Evolutionary conservation across 1,139 yeast genomes (phyloP).

Genomic region (Taiozyma onychis): DNA sequence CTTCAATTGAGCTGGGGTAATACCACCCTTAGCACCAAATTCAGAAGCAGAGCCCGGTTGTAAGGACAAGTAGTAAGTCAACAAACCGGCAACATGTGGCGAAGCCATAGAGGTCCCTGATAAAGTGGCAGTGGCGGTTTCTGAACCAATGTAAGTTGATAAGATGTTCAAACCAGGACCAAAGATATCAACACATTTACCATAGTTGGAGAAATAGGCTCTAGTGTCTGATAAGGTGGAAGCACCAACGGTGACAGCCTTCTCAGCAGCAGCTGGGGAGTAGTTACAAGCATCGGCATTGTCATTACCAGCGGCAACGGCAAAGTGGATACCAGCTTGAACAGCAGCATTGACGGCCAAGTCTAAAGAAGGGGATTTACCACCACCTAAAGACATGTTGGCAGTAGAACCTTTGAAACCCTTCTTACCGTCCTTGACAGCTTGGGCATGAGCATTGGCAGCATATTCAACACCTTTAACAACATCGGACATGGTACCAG

Average conservation of each 20-base stretch:
- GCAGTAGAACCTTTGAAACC: conserved; percentile 84
- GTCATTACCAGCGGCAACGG: conserved; percentile 89
- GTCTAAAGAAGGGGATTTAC: conserved; percentile 75
- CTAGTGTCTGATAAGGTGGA: conserved; percentile 68
- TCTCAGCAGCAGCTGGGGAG: conserved; percentile 76
- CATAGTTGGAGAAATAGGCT: conserved; percentile 80
- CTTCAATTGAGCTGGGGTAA: conserved; percentile 85
- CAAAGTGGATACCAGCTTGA: conserved; percentile 73
- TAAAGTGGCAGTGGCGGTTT: conserved; percentile 77
- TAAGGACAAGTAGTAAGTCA: conserved; percentile 83
- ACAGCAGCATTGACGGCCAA: conserved; percentile 82
- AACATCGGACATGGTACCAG: conserved; percentile 78
- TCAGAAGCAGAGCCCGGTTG: conserved; percentile 83
- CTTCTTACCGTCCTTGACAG: conserved; percentile 49
- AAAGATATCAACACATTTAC: conserved; percentile 78
- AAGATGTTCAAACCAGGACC: conserved; percentile 81
- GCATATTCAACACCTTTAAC: conserved; percentile 79
- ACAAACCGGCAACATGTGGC: conserved; percentile 91
- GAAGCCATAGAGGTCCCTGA: conserved; percentile 99
- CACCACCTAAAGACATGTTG: conserved; percentile 89
- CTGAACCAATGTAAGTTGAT: conserved; percentile 85
- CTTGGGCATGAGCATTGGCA: conserved; percentile 54
- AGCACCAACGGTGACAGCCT: conserved; percentile 80
- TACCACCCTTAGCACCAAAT: conserved; percentile 53
- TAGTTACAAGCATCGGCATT: conserved; percentile 80